Evolutionary conservation across 805 yeast genomes (phyloP).

Genomic region (Kodamaea hsintzibuensis): DNA sequence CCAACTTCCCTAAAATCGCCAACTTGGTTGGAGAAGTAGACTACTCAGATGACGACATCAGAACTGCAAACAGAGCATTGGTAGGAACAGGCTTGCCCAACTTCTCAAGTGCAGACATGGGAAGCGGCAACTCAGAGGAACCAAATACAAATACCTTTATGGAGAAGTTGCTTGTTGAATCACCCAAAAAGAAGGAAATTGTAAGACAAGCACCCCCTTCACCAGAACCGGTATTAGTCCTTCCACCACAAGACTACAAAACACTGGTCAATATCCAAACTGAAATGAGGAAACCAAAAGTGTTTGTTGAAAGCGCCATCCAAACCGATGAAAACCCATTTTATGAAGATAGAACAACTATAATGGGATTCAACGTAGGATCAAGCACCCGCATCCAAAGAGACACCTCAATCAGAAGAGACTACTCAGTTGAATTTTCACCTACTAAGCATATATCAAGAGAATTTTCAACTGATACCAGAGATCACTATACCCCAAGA

Average conservation of each 20-base stretch:
- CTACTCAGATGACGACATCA: slow-evolving; percentile 69
- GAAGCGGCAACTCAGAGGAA: slow-evolving; percentile 15
- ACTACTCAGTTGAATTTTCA: not conserved
- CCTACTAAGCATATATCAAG: not conserved
- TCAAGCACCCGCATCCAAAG: not conserved
- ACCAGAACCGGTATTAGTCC: not conserved
- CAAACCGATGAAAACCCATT: slow-evolving; percentile 11
- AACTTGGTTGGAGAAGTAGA: slow-evolving; percentile 61
- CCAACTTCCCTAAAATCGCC: slow-evolving; percentile 58
- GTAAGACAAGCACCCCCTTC: not conserved
- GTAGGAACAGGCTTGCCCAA: slow-evolving; percentile 74
- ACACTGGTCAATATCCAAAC: not conserved
- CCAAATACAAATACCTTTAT: slow-evolving; percentile 15
- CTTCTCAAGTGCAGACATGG: slow-evolving; percentile 49
- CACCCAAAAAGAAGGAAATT: slow-evolving; percentile 8
- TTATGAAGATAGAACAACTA: slow-evolving; percentile 1
- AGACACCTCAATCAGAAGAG: not conserved
- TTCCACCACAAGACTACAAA: not conserved
- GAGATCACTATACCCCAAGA: not conserved
- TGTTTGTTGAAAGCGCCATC: slow-evolving; percentile 11
- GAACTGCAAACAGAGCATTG: slow-evolving; percentile 66
- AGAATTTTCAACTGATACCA: not conserved
- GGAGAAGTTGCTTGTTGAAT: slow-evolving; percentile 16
- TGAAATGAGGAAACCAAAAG: slow-evolving; percentile 1
- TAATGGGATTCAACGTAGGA: slow-evolving; percentile 8